Conservation (phyloP, 352 stramenopile genomes). For the Blastocystis sp. region DNA sequence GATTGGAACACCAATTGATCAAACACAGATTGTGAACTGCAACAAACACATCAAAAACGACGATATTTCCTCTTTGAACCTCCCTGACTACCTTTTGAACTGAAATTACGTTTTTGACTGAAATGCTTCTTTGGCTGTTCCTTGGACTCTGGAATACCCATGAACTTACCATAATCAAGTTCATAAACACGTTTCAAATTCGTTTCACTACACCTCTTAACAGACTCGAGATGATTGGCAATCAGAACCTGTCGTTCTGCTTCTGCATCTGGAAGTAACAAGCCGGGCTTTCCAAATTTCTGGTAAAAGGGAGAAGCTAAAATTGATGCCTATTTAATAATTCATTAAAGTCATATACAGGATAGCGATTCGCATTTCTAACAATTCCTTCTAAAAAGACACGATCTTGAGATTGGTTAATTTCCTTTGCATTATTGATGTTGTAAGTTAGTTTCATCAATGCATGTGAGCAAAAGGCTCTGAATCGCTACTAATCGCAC, state of each 20-base stretch:
- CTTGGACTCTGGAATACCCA: neutral
- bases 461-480: constrained; percentile 28
- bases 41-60: constrained; percentile 66
- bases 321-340: neutral
- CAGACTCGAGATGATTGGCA: constrained; percentile 3
- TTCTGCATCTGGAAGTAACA: neutral
- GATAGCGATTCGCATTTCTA: neutral
- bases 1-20: neutral
- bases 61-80: neutral
- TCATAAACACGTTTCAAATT: constrained; percentile 26
- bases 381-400: constrained; percentile 46
- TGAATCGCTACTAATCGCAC: neutral
- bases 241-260: neutral
- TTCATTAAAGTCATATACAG: neutral
- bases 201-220: neutral
- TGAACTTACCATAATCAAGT: constrained; percentile 35
- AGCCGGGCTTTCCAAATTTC: neutral
- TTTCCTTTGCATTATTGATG: neutral
- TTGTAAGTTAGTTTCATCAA: constrained; percentile 13
- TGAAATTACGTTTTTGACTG: neutral
- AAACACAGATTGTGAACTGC: neutral
- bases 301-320: neutral
- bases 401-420: neutral
- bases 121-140: neutral
- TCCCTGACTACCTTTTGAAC: neutral